These are phyloP conservation scores for Diplodia mutila DNA, from an alignment of 2,329 filamentous ascomycete species.

Conservation along the genomic window DNA sequence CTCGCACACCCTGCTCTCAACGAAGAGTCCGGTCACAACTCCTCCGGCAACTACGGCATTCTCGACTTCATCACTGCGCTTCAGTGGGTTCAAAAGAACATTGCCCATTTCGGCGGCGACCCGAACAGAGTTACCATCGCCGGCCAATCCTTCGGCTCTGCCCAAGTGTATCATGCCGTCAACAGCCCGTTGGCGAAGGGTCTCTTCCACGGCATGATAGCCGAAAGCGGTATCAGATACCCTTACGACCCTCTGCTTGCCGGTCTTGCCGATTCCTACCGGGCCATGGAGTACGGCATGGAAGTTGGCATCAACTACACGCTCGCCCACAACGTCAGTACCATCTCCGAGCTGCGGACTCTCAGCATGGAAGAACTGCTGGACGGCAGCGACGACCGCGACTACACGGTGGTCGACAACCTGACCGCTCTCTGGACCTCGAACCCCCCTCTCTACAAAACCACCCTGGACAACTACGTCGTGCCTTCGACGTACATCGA, in stretches of 20 bases:
- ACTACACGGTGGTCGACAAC: neutral
- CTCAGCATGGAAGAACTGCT: constrained; percentile 17
- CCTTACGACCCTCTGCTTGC: constrained; percentile 32
- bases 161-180: constrained; percentile 32
- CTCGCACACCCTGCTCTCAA: constrained; percentile 30
- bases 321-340: neutral
- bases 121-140: constrained; percentile 44
- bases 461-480: constrained; percentile 28
- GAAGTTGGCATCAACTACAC: neutral
- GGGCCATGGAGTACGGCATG: neutral
- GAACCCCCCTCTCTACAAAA: constrained; percentile 11
- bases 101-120: constrained; percentile 42
- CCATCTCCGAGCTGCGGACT: constrained; percentile 23
- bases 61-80: constrained; percentile 37
- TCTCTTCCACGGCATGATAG: constrained; percentile 34
- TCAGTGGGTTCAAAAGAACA: constrained; percentile 47
- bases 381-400: neutral
- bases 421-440: neutral
- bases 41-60: constrained; percentile 37
- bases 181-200: constrained; percentile 35
- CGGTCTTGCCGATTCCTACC: constrained; percentile 3
- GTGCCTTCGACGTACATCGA: constrained; percentile 36
- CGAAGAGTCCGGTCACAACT: constrained; percentile 33
- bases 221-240: constrained; percentile 33
- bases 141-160: constrained; percentile 34